Conservation (phyloP, 768 basidiomycete species). For the Termitomyces sp. region DNA sequence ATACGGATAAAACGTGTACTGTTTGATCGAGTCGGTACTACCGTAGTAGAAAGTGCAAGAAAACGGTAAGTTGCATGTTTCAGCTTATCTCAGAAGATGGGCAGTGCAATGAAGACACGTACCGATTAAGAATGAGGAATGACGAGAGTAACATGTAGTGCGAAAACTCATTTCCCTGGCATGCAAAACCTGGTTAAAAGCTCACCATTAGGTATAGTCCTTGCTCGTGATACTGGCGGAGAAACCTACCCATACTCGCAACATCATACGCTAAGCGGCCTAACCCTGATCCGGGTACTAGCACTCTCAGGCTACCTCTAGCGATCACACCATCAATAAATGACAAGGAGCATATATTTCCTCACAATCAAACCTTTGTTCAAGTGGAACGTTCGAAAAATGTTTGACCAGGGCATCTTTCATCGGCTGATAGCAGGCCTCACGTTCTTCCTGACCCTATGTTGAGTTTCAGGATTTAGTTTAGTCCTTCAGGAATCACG, state of each 20-base stretch:
- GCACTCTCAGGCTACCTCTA: conserved; percentile 59
- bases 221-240: neutral
- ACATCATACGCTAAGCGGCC: conserved; percentile 88
- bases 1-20: conserved; percentile 82
- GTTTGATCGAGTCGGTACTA: conserved; percentile 59
- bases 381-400: conserved; percentile 49
- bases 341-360: neutral
- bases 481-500: neutral
- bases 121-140: conserved; percentile 86
- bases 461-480: neutral
- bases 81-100: neutral
- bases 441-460: conserved; percentile 76
- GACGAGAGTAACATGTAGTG: conserved; percentile 93
- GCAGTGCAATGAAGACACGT: conserved; percentile 12
- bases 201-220: neutral
- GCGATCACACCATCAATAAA: neutral
- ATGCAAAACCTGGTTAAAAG: conserved; percentile 62
- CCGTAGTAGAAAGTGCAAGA: conserved; percentile 7
- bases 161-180: conserved; percentile 94
- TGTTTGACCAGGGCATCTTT: conserved; percentile 64
- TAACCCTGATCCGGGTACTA: conserved; percentile 88
- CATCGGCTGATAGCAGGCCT: conserved; percentile 77
- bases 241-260: conserved; percentile 61
- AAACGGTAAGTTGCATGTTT: neutral
- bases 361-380: conserved; percentile 43